Conservation (phyloP, 1,139 yeast genomes). For the Tardiomyces digboiensis region DNA sequence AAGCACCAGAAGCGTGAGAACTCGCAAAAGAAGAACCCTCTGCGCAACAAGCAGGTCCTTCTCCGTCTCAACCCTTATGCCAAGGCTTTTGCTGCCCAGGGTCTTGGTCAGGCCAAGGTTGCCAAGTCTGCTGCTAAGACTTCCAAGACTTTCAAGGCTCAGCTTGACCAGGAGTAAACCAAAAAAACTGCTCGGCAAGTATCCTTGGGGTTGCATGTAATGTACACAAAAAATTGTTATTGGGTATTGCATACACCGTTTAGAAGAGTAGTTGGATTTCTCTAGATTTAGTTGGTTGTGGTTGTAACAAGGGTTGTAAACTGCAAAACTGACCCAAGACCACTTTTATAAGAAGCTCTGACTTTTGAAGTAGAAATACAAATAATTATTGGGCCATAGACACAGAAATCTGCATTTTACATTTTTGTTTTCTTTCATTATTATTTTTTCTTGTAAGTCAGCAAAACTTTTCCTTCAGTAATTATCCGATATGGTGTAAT, state of each 20-base stretch:
- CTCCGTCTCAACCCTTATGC: conserved; percentile 99
- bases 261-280: neutral
- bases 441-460: neutral
- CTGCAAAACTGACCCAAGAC: too few relatives aligned
- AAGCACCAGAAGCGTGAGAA: conserved; percentile 88
- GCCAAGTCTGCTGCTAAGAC: conserved; percentile 38
- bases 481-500: conserved; percentile 63
- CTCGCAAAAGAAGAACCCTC: conserved; percentile 99
- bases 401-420: neutral
- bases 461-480: neutral
- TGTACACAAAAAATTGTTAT: neutral
- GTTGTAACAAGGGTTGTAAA: too few relatives aligned
- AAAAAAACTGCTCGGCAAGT: too few relatives aligned
- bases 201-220: neutral
- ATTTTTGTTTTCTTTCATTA: neutral
- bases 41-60: conserved; percentile 98
- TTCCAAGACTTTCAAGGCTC: conserved; percentile 13
- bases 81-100: conserved; percentile 89
- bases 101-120: conserved; percentile 80
- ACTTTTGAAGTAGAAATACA: neutral
- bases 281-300: neutral
- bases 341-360: too few relatives aligned
- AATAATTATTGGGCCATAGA: neutral
- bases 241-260: neutral
- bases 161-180: conserved; percentile 1